phyloP scores from a whole-genome alignment of 2,329 filamentous ascomycete species.

The Alternaria gaisen region DNA sequence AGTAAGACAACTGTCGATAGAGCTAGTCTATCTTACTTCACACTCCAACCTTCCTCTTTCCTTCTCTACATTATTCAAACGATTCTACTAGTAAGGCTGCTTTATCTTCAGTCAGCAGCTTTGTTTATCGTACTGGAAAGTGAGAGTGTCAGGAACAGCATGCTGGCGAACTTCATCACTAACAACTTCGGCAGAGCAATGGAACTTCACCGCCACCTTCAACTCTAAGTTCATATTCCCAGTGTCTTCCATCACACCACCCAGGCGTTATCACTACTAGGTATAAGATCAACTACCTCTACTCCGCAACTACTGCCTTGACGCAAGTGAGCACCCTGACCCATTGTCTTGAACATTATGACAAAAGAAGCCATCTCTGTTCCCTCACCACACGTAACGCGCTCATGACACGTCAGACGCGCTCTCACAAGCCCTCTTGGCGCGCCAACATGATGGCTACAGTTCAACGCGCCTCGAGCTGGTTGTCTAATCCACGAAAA shows the following conservation, averaged over 20 bases:
- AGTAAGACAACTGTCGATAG: not conserved
- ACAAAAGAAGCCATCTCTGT: not conserved
- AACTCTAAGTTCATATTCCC: rapidly evolving
- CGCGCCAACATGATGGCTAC: not conserved
- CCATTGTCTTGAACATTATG: not conserved
- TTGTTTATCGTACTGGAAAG: not conserved
- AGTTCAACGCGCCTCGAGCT: not conserved
- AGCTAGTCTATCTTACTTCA: not conserved
- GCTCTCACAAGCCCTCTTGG: not conserved
- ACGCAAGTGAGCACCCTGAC: not conserved
- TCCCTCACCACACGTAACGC: constrained; percentile 6
- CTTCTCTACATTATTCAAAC: not conserved
- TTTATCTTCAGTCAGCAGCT: no score
- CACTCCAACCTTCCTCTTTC: no score
- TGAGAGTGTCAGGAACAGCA: not conserved
- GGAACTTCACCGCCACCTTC: not conserved
- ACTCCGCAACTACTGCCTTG: rapidly evolving
- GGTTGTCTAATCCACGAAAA: not conserved
- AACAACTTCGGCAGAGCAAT: not conserved
- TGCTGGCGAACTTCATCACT: not conserved
- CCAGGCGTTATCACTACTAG: rapidly evolving
- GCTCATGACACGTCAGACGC: constrained; percentile 1
- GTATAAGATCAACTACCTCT: not conserved
- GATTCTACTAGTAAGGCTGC: not conserved
- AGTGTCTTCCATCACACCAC: no score